Base-by-base conservation (phyloP, 305 asterid species). In the Solanum chacoense region DNA sequence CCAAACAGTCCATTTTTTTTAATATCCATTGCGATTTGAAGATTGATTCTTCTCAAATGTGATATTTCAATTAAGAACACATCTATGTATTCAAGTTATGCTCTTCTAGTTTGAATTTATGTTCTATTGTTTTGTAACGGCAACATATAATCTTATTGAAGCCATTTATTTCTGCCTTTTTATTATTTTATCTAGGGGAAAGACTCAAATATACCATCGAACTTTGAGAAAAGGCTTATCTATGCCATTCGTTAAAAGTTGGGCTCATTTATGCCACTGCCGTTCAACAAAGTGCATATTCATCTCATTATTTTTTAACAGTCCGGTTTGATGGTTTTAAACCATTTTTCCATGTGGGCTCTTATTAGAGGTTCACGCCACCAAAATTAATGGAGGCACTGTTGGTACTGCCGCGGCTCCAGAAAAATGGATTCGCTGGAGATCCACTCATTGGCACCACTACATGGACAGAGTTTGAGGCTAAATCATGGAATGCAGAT, bases 361-460 rank as follows among this genome's bases (percentile, higher is more conserved):
- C 72, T 65, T 65, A 65, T 65, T 65, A 65, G 72, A 65, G 29
- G 72, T 65, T 22, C 72, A n/a, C 29, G 0, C 29, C 29, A n/a
- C 72, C 72, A 65, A 65, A 65, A 65, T 65, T 65, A 63, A 10
- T 32, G 91, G 90, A 87, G 87, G 89, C 88, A 85, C 90, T 36
- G 90, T 75, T 12, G 90, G 86, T 59, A 69, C 69, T 73, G 78
- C 92, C 75, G 26, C 91, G 3, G 50, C 89, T 92, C 26, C 93
- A 89, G 93, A 35, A 95, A 94, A 86, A 73, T 93, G 90, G 95
- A 93, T 38, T 97, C 98, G 71, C 98, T 98, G 91, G 98, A 97
- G 93, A 96, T 97, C 91, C 94, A 94, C 8, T 98, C 99, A 26
- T 90, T 97, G 92, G 94, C 97, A 35, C 98, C 97, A 76, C 87